Conservation (phyloP, 257 asterid species). For the Cruciata laevipes region DNA sequence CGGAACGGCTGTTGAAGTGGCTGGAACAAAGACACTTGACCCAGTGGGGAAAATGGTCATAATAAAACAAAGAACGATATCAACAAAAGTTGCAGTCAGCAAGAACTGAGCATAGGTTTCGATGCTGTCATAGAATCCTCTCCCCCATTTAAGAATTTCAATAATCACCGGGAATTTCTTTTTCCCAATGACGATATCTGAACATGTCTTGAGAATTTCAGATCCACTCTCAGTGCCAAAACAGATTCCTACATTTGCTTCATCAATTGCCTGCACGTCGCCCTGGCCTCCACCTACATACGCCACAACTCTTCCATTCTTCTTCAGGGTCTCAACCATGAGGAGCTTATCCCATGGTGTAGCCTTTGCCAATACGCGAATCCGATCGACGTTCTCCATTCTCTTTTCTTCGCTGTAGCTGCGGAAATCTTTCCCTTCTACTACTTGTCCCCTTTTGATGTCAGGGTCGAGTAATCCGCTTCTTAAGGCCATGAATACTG, state of each 20-base stretch:
- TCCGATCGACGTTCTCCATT: slow-evolving; percentile 11
- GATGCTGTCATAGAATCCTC: slow-evolving; percentile 16
- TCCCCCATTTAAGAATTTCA: slow-evolving; percentile 20
- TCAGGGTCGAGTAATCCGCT: slow-evolving; percentile 18
- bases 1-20: too few species aligned
- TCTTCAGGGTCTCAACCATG: slow-evolving; percentile 17
- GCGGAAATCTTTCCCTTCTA: slow-evolving; percentile 9
- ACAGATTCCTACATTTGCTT: slow-evolving; percentile 20
- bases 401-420: slow-evolving; percentile 16
- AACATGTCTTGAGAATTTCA: slow-evolving; percentile 16
- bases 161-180: slow-evolving; percentile 7
- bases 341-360: slow-evolving; percentile 19
- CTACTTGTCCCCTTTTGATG: slow-evolving; percentile 11
- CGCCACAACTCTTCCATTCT: slow-evolving; percentile 22
- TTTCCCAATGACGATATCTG: slow-evolving; percentile 5
- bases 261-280: slow-evolving; percentile 17
- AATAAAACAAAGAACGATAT: slow-evolving; percentile 12
- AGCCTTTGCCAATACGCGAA: slow-evolving; percentile 22
- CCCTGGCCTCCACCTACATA: slow-evolving; percentile 18
- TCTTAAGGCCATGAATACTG: slow-evolving; percentile 9
- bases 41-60: slow-evolving; percentile 6
- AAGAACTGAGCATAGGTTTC: slow-evolving; percentile 19
- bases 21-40: neutral
- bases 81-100: slow-evolving; percentile 19
- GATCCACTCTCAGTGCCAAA: slow-evolving; percentile 18